Evolutionary conservation across 306 rosid genomes (phyloP).

Genomic region (Prunus armeniaca): DNA sequence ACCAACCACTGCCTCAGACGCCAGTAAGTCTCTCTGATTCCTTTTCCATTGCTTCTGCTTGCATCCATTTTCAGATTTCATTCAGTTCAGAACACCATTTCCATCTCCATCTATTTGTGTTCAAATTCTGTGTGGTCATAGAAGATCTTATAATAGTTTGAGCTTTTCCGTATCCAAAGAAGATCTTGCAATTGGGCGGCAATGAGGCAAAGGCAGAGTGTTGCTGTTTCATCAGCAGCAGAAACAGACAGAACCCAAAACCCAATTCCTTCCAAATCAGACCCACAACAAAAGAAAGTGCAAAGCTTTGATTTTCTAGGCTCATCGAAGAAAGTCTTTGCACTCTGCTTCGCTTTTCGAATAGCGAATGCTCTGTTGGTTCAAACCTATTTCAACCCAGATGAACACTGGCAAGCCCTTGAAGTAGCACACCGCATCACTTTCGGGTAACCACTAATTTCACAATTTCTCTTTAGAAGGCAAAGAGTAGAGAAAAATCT

Average conservation of each 20-base stretch:
- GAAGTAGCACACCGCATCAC: constrained; percentile 87
- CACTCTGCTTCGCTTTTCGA: constrained; percentile 67
- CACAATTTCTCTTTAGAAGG: neutral
- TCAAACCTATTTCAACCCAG: constrained; percentile 90
- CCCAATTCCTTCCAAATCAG: constrained; percentile 24
- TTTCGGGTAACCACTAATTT: constrained; percentile 50
- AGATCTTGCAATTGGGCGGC: neutral
- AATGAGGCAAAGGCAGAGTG: constrained; percentile 56
- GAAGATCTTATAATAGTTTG: neutral
- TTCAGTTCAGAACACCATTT: no score
- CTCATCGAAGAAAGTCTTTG: constrained; percentile 41
- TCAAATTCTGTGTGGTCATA: neutral
- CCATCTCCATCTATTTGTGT: no score
- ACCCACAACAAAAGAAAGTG: constrained; percentile 11
- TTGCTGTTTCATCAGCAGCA: constrained; percentile 11
- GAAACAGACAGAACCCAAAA: neutral
- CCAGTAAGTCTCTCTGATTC: neutral
- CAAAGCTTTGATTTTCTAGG: neutral
- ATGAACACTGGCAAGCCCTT: constrained; percentile 96
- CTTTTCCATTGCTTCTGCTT: neutral
- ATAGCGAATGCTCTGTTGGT: constrained; percentile 64
- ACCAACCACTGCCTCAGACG: neutral
- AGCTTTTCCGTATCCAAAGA: neutral
- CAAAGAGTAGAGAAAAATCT: neutral
- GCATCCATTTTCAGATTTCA: no score